phyloP scores from a whole-genome alignment of 2,329 filamentous ascomycete genomes.

The Rosellinia necatrix region DNA sequence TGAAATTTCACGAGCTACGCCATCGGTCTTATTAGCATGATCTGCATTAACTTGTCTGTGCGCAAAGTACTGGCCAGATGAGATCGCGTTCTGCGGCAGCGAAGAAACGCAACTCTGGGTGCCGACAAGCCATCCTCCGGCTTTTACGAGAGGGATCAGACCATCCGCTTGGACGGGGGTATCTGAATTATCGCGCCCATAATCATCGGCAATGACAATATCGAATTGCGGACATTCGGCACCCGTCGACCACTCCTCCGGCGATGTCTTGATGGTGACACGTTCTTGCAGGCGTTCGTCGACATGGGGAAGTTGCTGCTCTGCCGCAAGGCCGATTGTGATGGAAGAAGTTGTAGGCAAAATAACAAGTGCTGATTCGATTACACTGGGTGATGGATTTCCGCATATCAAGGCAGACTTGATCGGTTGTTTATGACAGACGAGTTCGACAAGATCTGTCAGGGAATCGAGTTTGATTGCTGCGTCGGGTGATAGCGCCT shows the following conservation, averaged over 20 bases:
- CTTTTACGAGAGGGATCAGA: slow-evolving; percentile 11
- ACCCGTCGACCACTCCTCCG: slow-evolving; percentile 11
- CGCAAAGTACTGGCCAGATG: slow-evolving; percentile 20
- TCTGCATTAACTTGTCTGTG: slow-evolving; percentile 2
- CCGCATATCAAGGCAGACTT: slow-evolving; percentile 18
- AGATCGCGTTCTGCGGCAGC: slow-evolving; percentile 7
- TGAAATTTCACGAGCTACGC: neutral
- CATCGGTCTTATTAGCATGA: neutral
- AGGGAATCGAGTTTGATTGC: neutral
- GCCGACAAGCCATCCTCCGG: slow-evolving; percentile 29
- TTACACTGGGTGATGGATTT: neutral
- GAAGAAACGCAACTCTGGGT: slow-evolving; percentile 12
- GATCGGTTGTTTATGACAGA: slow-evolving; percentile 20
- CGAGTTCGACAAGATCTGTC: slow-evolving; percentile 16
- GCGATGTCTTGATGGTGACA: slow-evolving; percentile 5
- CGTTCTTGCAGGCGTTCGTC: slow-evolving; percentile 14
- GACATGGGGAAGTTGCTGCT: slow-evolving; percentile 5
- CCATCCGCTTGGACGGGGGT: neutral
- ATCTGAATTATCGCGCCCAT: neutral
- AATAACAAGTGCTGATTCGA: neutral
- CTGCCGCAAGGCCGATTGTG: slow-evolving; percentile 12
- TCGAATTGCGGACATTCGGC: slow-evolving; percentile 15
- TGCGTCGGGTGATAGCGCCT: neutral
- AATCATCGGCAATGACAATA: slow-evolving; percentile 19
- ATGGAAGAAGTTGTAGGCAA: slow-evolving; percentile 16